A percentile compares a stretch with the other conserved stretches of the same genome.
Conservation (phyloP, 345 rosid genomes). For the Arabidopsis arenosa region DNA sequence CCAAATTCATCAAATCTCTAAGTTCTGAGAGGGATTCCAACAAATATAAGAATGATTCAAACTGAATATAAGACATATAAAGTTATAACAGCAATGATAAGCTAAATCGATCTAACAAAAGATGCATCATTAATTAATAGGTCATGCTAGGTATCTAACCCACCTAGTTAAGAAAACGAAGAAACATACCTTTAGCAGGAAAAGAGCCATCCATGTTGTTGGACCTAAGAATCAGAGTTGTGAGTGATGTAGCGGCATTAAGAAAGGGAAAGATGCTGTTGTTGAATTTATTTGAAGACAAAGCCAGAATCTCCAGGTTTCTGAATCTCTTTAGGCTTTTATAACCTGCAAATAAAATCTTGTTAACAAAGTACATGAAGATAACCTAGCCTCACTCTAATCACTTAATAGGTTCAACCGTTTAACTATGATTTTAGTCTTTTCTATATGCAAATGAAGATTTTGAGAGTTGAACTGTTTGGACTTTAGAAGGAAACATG, state of each 20-base stretch:
- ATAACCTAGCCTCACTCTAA: not conserved
- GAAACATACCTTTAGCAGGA: not conserved
- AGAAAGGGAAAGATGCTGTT: slow-evolving; percentile 22
- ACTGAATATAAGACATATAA: no score
- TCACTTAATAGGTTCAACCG: no score
- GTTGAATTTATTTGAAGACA: not conserved
- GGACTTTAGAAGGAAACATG: no score
- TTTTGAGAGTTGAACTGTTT: not conserved
- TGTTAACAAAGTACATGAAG: not conserved
- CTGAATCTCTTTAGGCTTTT: slow-evolving; percentile 15
- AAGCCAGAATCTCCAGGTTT: slow-evolving; percentile 27
- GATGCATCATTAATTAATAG: not conserved
- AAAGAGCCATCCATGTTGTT: not conserved
- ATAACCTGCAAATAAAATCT: not conserved
- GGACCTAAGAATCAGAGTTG: not conserved
- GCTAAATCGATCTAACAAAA: not conserved
- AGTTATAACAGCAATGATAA: no score
- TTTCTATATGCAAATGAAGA: no score
- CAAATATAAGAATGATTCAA: not conserved
- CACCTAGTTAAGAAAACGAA: not conserved
- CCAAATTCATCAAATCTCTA: slow-evolving; percentile 3
- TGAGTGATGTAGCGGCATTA: slow-evolving; percentile 29
- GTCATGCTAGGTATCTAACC: not conserved
- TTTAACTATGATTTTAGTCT: no score
- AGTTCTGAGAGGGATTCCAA: not conserved